Evolutionary conservation across 2,329 filamentous ascomycete genomes (phyloP).

Genomic region (Pseudogymnoascus sp.): DNA sequence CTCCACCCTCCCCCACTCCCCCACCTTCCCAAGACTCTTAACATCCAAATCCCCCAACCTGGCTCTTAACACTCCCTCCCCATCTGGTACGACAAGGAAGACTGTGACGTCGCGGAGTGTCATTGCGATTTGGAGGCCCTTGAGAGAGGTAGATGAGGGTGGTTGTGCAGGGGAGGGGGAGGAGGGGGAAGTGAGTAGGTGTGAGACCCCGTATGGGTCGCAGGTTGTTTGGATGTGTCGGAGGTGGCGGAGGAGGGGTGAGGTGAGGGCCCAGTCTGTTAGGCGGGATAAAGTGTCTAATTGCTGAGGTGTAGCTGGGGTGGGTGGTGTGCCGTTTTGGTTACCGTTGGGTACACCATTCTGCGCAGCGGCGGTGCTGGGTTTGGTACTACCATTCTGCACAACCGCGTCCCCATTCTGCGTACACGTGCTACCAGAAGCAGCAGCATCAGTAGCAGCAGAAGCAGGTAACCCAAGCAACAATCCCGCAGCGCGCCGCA

Average conservation of each 20-base stretch:
- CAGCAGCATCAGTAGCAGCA: background rate
- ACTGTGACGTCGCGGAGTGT: conserved; percentile 74
- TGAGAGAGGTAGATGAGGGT: too few species aligned
- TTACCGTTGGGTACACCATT: background rate
- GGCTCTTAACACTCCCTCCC: conserved; percentile 13
- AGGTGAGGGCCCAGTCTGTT: background rate
- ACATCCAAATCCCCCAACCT: conserved; percentile 69
- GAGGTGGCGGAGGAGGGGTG: conserved; percentile 32
- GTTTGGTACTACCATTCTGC: background rate
- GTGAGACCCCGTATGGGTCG: conserved; percentile 24
- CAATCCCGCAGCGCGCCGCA: conserved; percentile 34
- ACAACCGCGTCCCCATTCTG: too few species aligned
- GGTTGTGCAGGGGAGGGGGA: too few species aligned
- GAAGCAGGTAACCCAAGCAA: conserved; percentile 23
- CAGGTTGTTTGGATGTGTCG: conserved; percentile 33
- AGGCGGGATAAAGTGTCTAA: background rate
- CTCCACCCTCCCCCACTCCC: conserved; percentile 63
- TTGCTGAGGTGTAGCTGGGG: background rate
- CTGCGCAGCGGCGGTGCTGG: too few species aligned
- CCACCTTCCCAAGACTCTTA: conserved; percentile 62
- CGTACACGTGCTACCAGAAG: background rate
- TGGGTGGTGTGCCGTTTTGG: background rate
- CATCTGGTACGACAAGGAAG: conserved; percentile 52
- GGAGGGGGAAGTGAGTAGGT: background rate
- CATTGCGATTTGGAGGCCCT: conserved; percentile 52